Evolutionary conservation across 176 grass and related monocot genomes (phyloP), one percentile per base, ranked within the genome.

Genomic region (Triticum monococcum): DNA sequence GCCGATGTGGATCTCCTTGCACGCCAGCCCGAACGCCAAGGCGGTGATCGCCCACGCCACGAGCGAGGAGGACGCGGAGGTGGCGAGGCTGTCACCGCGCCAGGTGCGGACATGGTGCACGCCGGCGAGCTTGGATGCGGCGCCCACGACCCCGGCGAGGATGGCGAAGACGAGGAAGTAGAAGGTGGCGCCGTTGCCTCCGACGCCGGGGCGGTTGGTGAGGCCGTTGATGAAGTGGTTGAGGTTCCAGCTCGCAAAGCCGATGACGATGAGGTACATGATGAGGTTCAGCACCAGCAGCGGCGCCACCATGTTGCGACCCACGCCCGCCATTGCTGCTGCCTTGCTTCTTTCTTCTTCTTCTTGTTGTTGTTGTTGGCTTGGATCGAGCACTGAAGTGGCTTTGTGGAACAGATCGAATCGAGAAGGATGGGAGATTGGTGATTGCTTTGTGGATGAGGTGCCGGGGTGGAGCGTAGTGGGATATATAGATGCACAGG

Each of bases 161-260:
- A 63, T 63, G 60, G 60, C 80, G 35, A 93, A 93, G 12, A 93
- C 22, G 1, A 93, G 88, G 82, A 93, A 93, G 82, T 93, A 93
- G 72, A 93, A 93, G 50, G 92, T 93, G 12, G 92, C 92, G 17
- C 92, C 89, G 75, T 93, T 93, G 36, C 88, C 86, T 0, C 52
- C 86, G 12, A 90, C 80, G 2, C 92, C 92, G 66, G 41, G 79
- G 67, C 77, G 63, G 79, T 74, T 72, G 13, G 72, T 79, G 23
- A 82, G 82, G 68, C 92, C 89, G 66, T 93, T 91, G 78, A 93
- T 93, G 83, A 80, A 88, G 84, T 93, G 86, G 71, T 93, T 93
- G 38, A 93, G 67, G 73, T 68, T 79, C 86, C 89, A 86, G 64
- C 92, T 93, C 3, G 92, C 92, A 41, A 93, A 90, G 0, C 88